Conservation (phyloP, 495 filamentous ascomycete genomes). For the Achaetomiella virescens region DNA sequence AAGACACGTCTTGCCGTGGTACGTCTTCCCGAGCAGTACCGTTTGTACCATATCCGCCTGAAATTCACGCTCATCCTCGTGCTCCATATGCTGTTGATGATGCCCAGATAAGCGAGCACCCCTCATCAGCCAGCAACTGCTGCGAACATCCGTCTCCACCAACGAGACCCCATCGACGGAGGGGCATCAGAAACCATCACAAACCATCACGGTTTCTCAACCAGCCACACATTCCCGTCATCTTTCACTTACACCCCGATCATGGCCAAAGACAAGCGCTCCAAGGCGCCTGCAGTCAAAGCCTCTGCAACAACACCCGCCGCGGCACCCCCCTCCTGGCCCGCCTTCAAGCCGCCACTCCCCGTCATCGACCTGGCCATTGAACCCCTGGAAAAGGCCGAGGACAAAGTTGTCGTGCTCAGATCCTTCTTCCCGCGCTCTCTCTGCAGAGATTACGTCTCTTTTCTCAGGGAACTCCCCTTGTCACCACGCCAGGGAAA, state of each 20-base stretch:
- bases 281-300: conserved; percentile 12
- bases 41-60: no score
- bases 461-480: conserved; percentile 69
- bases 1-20: no score
- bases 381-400: conserved; percentile 35
- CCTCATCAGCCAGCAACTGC: no score
- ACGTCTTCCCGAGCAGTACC: no score
- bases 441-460: conserved; percentile 75
- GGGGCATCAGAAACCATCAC: background rate
- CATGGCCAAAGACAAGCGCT: conserved; percentile 27
- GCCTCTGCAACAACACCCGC: background rate
- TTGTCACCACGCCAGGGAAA: conserved; percentile 74
- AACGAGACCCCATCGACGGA: background rate
- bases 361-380: conserved; percentile 60
- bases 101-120: no score
- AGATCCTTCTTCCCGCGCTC: conserved; percentile 70
- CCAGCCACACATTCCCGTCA: background rate
- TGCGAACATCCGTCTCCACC: background rate
- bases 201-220: background rate
- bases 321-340: conserved; percentile 59
- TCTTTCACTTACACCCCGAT: background rate
- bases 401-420: conserved; percentile 67
- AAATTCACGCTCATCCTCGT: no score
- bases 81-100: no score
- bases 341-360: conserved; percentile 65